A percentile compares a stretch with the other conserved stretches of the same genome.
Conservation (phyloP, 306 rosid species). For the Trichosanthes truncata region DNA sequence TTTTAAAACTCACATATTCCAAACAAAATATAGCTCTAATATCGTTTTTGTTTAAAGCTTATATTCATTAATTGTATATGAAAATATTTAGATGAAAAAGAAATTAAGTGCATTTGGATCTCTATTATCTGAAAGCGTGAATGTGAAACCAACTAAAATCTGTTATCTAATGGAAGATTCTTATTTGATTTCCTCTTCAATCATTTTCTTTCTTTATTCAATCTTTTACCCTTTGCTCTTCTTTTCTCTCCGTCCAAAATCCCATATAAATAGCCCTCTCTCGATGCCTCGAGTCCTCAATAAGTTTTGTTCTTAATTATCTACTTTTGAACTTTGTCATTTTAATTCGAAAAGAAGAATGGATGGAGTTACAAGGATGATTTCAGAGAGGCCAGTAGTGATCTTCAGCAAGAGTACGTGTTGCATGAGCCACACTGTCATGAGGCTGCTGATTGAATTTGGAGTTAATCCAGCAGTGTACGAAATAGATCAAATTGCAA, state of each 20-base stretch:
- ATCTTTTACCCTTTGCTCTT: no score
- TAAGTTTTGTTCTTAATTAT: no score
- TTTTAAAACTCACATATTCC: no score
- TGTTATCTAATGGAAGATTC: constrained; percentile 1
- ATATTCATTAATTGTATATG: no score
- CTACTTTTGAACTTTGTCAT: no score
- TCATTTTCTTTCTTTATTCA: constrained; percentile 1
- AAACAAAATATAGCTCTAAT: no score
- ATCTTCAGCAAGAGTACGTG: constrained; percentile 89
- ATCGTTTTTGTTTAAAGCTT: no score
- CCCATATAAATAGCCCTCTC: neutral
- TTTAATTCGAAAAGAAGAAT: no score
- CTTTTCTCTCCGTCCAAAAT: no score
- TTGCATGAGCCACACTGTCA: constrained; percentile 78
- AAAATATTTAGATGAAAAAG: neutral
- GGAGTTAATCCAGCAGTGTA: constrained; percentile 81
- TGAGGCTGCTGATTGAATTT: constrained; percentile 57
- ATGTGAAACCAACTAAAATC: neutral
- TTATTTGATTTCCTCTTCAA: constrained; percentile 9
- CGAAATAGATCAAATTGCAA: constrained; percentile 65
- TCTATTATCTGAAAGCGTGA: neutral
- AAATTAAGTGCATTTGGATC: neutral
- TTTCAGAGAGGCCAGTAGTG: constrained; percentile 79
- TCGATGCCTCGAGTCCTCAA: neutral
- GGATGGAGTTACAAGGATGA: constrained; percentile 63